Percentiles rank a stretch among this genome's conserved stretches.
Evolutionary conservation across 225 moss, liverwort and hornwort genomes (phyloP).

Genomic region (Polytrichum formosum): DNA sequence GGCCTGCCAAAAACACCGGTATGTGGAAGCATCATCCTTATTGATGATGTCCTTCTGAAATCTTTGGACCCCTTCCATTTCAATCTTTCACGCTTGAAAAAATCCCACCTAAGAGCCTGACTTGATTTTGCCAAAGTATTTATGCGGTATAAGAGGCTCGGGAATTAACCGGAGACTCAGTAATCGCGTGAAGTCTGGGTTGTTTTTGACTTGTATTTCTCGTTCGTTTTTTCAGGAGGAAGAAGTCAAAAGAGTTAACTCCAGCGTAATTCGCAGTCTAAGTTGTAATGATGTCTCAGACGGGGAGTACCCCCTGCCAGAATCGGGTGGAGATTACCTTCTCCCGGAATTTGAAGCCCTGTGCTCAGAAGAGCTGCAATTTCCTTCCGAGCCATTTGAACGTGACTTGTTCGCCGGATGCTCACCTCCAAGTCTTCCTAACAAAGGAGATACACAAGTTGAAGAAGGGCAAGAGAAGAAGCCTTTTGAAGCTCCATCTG

Average conservation of each 20-base stretch:
- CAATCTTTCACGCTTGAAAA: too few relatives aligned
- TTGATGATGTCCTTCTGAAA: too few relatives aligned
- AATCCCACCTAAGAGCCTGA: too few relatives aligned
- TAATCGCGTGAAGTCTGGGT: background rate
- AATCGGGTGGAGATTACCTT: background rate
- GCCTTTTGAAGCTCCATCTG: conserved; percentile 18
- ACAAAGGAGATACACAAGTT: conserved; percentile 21
- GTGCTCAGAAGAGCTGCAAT: background rate
- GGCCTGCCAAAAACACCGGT: conserved; percentile 18
- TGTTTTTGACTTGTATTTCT: background rate
- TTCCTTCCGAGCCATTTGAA: background rate
- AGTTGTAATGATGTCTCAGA: conserved; percentile 4
- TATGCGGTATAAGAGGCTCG: too few relatives aligned
- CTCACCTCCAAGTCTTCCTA: background rate
- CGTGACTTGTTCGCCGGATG: background rate
- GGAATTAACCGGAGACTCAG: too few relatives aligned
- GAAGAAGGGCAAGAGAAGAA: background rate
- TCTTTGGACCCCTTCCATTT: too few relatives aligned
- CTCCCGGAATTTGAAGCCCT: background rate
- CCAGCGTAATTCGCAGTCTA: background rate
- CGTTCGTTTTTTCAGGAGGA: conserved; percentile 4
- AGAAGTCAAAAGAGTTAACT: conserved; percentile 1
- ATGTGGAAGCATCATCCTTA: background rate
- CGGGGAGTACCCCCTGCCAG: background rate
- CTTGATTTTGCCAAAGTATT: too few relatives aligned